A percentile compares a stretch with the other conserved stretches of the same genome.
These are phyloP conservation scores for Leucocoprinus birnbaumii DNA, from an alignment of 768 basidiomycete species.

Conservation along the genomic window DNA sequence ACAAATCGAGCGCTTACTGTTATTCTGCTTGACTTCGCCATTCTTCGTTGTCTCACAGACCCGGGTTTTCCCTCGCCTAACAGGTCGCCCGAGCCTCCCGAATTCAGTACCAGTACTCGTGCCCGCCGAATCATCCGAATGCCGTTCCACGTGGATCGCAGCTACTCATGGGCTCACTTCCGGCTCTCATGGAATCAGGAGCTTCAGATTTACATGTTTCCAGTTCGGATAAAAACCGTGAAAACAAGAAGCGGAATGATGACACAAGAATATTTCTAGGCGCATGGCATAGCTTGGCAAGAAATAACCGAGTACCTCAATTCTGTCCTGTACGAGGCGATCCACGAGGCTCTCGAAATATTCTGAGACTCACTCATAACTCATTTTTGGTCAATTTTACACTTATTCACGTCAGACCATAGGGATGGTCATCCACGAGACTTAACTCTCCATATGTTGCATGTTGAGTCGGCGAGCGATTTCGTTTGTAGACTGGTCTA, in stretches of 20 bases:
- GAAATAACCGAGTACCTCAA: background rate
- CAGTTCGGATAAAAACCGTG: slow-evolving; percentile 2
- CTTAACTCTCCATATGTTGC: no score
- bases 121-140: background rate
- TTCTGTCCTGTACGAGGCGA: no score
- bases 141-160: background rate
- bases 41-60: no score
- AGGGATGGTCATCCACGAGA: no score
- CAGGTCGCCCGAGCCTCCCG: background rate
- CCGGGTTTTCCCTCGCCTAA: background rate
- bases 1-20: background rate
- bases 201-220: no score
- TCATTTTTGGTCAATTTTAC: no score
- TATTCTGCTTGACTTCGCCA: background rate
- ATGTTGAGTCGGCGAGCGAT: no score
- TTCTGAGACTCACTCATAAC: no score
- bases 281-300: background rate
- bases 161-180: no score
- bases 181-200: no score
- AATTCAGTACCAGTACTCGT: background rate
- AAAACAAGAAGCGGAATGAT: background rate
- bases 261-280: background rate
- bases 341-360: background rate
- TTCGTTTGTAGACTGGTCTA: no score
- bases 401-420: no score